Base-by-base conservation (phyloP, 2,329 filamentous ascomycete genomes). In the Trichoderma harzianum region DNA sequence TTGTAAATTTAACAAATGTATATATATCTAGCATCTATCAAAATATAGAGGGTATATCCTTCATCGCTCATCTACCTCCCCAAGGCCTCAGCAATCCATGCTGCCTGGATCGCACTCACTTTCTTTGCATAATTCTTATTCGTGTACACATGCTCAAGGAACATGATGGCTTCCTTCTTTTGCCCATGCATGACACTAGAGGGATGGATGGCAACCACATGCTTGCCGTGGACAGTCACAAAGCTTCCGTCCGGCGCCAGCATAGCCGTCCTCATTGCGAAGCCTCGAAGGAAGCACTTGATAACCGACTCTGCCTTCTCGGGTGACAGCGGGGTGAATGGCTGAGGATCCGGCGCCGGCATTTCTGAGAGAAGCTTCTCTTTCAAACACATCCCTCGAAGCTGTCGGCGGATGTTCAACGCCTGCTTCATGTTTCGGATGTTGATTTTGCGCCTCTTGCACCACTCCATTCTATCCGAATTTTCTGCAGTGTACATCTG, bases 91-190 rank as follows among this genome's bases (percentile, higher is more conserved):
- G 83, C 79, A 18, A 91, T 87, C 89, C 89, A 91, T 30, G 84
- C 81, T 0, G 86, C 87, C 72, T 89, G 86, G 18, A 91, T 85
- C 1, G 85, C 85, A 79, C 88, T 90, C 72, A 91, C 89, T 78
- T 89, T 91, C 78, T 90, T 91, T 0, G 87, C 89, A 72, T 91
- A 91, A 76, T 88, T 91, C 80, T 90, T 90, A 69, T 86, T 86
- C 1, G 90, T 92, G 75, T 87, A 91, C 0, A 91, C 88, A 74
- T 91, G 87, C 74, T 92, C 89, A 11, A 91, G 78, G 73, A 91
- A 92, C 89, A 92, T 89, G 77, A 92, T 90, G 5, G 89, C 89
- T 79, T 91, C 89, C 76, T 85, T 86, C 79, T 90, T 91, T 76
- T 86, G 84, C 0, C 89, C 89, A 74, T 90, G 88, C 62, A 91